Evolutionary conservation across 148 eudicot species (phyloP).

Genomic region (Suaeda aralocaspica): DNA sequence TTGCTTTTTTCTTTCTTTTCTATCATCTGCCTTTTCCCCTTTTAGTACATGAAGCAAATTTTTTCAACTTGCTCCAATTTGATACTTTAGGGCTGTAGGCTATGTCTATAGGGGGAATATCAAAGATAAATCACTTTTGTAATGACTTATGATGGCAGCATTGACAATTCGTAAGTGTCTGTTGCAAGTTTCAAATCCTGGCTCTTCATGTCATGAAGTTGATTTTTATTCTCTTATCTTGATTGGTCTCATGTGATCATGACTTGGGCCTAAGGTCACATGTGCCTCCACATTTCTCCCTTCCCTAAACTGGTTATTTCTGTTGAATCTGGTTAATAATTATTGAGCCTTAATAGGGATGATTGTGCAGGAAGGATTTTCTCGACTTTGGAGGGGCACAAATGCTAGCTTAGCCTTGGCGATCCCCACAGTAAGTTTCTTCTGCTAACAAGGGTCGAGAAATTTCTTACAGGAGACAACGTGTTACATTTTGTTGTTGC

Average conservation of each 20-base stretch:
- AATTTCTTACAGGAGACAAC: neutral
- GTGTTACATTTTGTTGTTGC: neutral
- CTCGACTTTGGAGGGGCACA: slow-evolving; percentile 92
- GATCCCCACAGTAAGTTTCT: slow-evolving; percentile 68
- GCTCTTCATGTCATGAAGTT: neutral
- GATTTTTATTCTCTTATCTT: neutral
- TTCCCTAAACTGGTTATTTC: neutral
- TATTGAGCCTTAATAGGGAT: slow-evolving; percentile 30
- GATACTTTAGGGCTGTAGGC: neutral
- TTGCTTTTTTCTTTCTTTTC: neutral
- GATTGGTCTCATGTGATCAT: neutral
- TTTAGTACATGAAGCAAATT: neutral
- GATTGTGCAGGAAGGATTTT: slow-evolving; percentile 77
- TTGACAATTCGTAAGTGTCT: neutral
- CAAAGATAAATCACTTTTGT: too few relatives aligned
- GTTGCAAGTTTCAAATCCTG: neutral
- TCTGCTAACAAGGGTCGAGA: neutral
- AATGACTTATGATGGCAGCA: neutral
- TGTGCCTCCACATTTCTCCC: neutral
- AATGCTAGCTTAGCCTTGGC: slow-evolving; percentile 89
- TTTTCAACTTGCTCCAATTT: neutral
- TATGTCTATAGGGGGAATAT: too few relatives aligned
- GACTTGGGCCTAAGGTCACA: neutral
- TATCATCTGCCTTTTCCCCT: neutral
- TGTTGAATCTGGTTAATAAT: slow-evolving; percentile 25